These are phyloP conservation scores for Cytospora mali DNA, from an alignment of 2,329 filamentous ascomycete species.

Conservation along the genomic window DNA sequence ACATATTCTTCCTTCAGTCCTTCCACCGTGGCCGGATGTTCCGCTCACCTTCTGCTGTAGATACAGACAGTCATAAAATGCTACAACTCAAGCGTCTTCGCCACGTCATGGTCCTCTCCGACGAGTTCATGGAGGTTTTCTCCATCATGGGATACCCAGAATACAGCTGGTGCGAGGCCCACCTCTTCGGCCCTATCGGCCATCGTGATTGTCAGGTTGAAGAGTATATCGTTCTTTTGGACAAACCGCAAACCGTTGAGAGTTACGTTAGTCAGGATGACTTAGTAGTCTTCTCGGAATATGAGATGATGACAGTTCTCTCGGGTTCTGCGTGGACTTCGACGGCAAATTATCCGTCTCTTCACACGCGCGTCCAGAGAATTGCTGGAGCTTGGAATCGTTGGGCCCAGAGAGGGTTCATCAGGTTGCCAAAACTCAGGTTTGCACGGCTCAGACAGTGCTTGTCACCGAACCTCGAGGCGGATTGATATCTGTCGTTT, in stretches of 20 bases:
- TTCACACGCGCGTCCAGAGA: background rate
- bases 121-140: background rate
- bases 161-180: background rate
- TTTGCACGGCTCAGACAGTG: background rate
- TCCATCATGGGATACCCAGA: background rate
- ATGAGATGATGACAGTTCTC: background rate
- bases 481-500: background rate
- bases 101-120: background rate
- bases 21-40: background rate
- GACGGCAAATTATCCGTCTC: too few relatives aligned
- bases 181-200: background rate
- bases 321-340: background rate
- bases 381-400: background rate
- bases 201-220: background rate
- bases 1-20: background rate
- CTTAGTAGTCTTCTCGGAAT: background rate
- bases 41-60: background rate
- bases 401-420: background rate
- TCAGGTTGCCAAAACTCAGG: background rate
- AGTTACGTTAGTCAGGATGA: background rate
- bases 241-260: too few relatives aligned
- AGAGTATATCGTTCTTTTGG: background rate
- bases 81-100: background rate
- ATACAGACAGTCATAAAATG: background rate
- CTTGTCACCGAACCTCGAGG: background rate